Conservation (phyloP, 2,329 filamentous ascomycete genomes). For the Aspergillus oerlinghausenensis region DNA sequence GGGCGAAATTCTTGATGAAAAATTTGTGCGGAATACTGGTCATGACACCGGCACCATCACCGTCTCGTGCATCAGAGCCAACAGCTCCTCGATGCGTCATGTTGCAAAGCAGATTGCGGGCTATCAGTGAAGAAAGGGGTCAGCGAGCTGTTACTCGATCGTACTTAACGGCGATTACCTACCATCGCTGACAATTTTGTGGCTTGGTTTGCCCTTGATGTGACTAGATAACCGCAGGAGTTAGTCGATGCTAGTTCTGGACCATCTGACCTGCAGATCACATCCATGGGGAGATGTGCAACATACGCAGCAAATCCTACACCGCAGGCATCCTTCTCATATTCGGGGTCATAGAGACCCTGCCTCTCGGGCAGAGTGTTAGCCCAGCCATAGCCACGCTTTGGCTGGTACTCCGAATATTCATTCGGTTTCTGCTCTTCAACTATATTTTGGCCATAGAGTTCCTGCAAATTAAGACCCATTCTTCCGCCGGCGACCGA, state of each 20-base stretch:
- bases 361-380: slow-evolving; percentile 95
- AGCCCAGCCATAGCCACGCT: slow-evolving; percentile 81
- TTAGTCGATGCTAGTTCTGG: slow-evolving; percentile 7
- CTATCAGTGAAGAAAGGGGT: slow-evolving; percentile 46
- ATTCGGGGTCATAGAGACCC: slow-evolving; percentile 92
- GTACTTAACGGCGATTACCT: slow-evolving; percentile 18
- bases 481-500: slow-evolving; percentile 46
- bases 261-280: background rate
- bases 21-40: slow-evolving; percentile 98
- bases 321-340: slow-evolving; percentile 99
- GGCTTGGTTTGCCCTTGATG: slow-evolving; percentile 94
- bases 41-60: slow-evolving; percentile 98
- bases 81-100: slow-evolving; percentile 99
- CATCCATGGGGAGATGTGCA: background rate
- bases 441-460: slow-evolving; percentile 45
- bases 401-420: slow-evolving; percentile 52
- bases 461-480: slow-evolving; percentile 47
- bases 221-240: slow-evolving; percentile 55
- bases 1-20: slow-evolving; percentile 97
- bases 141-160: background rate
- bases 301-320: slow-evolving; percentile 96
- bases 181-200: slow-evolving; percentile 99
- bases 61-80: slow-evolving; percentile 94
- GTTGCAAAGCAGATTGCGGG: slow-evolving; percentile 93
- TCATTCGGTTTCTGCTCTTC: slow-evolving; percentile 41